Base-by-base conservation (phyloP, 768 basidiomycete species). In the Candolleomyces efflorescens region DNA sequence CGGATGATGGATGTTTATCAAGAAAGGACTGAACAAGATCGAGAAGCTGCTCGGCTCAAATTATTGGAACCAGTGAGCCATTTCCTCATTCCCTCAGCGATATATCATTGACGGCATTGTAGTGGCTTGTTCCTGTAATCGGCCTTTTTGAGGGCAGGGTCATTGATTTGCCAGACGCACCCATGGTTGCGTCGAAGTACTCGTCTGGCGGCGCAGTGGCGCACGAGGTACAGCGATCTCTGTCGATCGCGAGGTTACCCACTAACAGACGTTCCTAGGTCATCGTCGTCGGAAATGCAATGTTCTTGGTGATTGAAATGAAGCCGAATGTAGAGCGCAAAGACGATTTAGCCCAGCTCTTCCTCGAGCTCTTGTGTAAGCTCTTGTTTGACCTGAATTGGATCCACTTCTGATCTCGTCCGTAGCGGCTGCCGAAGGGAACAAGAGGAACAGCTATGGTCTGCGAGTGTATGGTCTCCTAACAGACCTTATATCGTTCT, bases 391-490 rank as follows among this genome's bases (percentile, higher is more conserved):
- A 56, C 56, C 20, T 41, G 18, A 44, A 55, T 60, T 56, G 10
- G 18, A 46, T 32, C 54, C 50, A 54, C 32, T 60, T 26, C 50
- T 54, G 22, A 58, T 41, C 56, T 48, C 49, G 20, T 46, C 53
- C 46, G 43, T 56, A 59, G 63, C 63, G 17, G 63, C 63, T 54
- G 63, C 62, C 54, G 45, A 56, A 64, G 27, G 12, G 38, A 64
- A 64, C 45, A 47, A 58, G 59, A 26, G 23, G 22, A 55, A 43
- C 27, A 41, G 61, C 27, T 62, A 65, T 43, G 53, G 50, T 32
- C 58, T 65, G 43, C 63, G 65, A 43, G 53, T 65, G 24, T 61
- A 67, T 59, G 65, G 64, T 32, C 61, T 67, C 41, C 61, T 67
- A 13, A 67, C 65, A 37, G 59, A 67, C 48, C 61, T 65, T 59